Conservation (phyloP, 345 rosid genomes). For the Mangifera indica region DNA sequence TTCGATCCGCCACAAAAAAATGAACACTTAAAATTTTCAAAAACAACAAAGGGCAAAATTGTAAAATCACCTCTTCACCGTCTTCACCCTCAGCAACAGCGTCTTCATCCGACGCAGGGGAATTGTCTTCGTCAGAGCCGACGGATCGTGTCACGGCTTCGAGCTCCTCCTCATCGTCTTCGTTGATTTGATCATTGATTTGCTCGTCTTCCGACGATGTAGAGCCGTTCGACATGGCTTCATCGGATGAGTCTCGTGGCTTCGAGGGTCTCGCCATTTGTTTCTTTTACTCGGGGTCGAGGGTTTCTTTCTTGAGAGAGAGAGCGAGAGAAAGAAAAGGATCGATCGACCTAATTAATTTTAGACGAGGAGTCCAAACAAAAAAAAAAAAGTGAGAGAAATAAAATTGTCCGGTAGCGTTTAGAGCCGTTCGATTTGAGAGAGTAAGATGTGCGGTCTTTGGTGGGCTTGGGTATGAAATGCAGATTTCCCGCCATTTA, state of each 20-base stretch:
- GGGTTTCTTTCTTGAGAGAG: conserved; percentile 35
- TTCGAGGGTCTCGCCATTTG: conserved; percentile 36
- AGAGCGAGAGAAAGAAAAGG: background rate
- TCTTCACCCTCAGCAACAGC: conserved; percentile 31
- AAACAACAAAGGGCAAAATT: background rate
- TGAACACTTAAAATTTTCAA: background rate
- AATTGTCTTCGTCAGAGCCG: conserved; percentile 64
- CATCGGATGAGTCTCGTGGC: conserved; percentile 65
- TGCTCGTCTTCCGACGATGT: conserved; percentile 67
- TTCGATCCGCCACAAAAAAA: conserved; percentile 9
- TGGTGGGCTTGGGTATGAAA: conserved; percentile 2
- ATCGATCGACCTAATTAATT: conserved; percentile 7
- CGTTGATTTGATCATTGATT: conserved; percentile 59
- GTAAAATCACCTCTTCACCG: conserved; percentile 49
- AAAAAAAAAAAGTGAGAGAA: background rate
- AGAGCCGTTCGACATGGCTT: conserved; percentile 52
- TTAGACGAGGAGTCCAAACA: background rate
- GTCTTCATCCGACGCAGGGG: conserved; percentile 39
- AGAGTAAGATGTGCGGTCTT: background rate
- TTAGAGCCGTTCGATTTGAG: conserved; percentile 30
- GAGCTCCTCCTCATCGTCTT: conserved; percentile 93
- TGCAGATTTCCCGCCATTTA: conserved; percentile 46
- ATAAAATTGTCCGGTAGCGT: background rate
- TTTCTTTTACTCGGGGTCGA: conserved; percentile 24
- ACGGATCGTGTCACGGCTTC: conserved; percentile 91